Conservation (phyloP, 2,329 filamentous ascomycete species). For the Aureobasidium melanogenum region DNA sequence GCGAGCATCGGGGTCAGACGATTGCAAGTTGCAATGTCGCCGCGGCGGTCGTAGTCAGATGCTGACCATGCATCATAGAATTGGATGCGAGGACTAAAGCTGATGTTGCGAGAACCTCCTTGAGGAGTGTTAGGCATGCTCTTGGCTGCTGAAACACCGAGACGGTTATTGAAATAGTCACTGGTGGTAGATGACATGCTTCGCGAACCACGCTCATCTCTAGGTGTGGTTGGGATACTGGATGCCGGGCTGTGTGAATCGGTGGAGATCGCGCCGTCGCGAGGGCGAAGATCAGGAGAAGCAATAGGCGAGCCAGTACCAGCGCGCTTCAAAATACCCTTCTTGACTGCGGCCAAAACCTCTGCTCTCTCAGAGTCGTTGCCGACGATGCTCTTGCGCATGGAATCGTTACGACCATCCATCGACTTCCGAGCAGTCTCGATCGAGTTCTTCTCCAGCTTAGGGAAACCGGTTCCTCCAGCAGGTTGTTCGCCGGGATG, state of each 20-base stretch:
- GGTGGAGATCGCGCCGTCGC: constrained; percentile 50
- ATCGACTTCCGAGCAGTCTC: constrained; percentile 47
- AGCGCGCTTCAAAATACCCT: constrained; percentile 88
- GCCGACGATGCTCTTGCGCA: constrained; percentile 80
- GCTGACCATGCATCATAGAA: constrained; percentile 96
- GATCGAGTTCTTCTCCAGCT: constrained; percentile 71
- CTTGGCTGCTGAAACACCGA: constrained; percentile 62
- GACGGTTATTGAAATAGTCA: constrained; percentile 79
- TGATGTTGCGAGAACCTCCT: constrained; percentile 51
- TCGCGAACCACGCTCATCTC: constrained; percentile 58
- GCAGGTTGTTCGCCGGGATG: constrained; percentile 58
- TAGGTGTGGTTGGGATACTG: constrained; percentile 80
- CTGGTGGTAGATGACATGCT: constrained; percentile 42
- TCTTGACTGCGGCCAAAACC: constrained; percentile 82
- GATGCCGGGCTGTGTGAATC: constrained; percentile 74
- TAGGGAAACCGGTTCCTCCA: constrained; percentile 73
- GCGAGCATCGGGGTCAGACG: constrained; percentile 92
- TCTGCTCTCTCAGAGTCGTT: constrained; percentile 86
- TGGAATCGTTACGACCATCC: constrained; percentile 48
- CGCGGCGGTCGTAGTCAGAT: constrained; percentile 89
- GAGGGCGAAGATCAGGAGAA: constrained; percentile 57
- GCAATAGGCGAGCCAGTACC: constrained; percentile 54
- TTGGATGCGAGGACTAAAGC: constrained; percentile 84
- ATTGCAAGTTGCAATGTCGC: constrained; percentile 96
- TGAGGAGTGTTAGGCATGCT: constrained; percentile 74